Base-by-base conservation (phyloP, 148 eudicot genomes). In the Rhododendron griersonianum region DNA sequence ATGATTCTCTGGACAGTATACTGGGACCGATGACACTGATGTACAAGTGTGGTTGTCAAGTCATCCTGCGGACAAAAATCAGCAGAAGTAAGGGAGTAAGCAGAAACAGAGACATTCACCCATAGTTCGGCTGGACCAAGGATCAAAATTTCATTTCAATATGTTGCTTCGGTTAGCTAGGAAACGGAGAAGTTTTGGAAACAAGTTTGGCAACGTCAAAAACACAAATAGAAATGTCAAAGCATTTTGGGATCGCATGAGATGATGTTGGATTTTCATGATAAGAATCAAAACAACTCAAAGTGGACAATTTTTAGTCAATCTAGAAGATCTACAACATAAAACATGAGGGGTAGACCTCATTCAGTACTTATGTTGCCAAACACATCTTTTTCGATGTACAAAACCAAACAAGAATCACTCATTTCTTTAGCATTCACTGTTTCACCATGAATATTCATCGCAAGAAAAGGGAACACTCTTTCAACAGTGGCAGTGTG, bases 11-110 rank as follows among this genome's bases (percentile, higher is more conserved):
- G 91, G 57, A 98, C 89, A 21, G 94, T 94, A 81, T 88, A 87
- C 85, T 93, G 98, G 82, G 98, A 91, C 85, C 92, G 93, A 8
- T 91, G 94, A 75, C 98, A 98, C 89, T 98, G 99, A 21, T 91
- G 95, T 73, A 94, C 95, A 53, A 98, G 94, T 28, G 96, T 95
- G 51, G 89, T 89, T 41, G 98, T 94, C 95, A 98, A 90, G 87
- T 95, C 99, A 90, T 95, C 98, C 99, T 98, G 94, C 83, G 86
- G 80, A 84, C 30, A 73, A 51, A 74, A 81, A 76, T 55, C 81
- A 73, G 39, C 33, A 73, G 25, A 59, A 80, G 44, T 19, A 53
- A 41, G 75, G 47, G 50, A 47, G 2, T 5, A 47, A 28, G 25
- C 14, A 28, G 71, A 55, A 55, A 81, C 71, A 35, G 39, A 50